These are phyloP conservation scores for Pyrenochaeta sp. DNA, from an alignment of 2,329 filamentous ascomycete genomes.

Conservation along the genomic window DNA sequence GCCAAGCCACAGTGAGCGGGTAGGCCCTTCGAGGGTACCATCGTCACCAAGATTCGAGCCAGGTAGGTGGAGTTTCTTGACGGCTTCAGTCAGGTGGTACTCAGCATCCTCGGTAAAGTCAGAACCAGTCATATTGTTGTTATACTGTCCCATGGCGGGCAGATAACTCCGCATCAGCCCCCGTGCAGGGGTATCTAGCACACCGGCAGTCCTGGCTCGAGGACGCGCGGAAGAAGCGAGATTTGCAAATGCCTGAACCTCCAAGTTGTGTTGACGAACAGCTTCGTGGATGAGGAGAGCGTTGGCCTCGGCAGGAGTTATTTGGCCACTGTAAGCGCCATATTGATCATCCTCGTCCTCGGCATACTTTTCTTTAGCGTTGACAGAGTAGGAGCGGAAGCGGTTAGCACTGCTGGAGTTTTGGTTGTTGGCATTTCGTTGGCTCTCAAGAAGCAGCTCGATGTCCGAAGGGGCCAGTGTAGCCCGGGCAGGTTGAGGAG, in stretches of 20 bases:
- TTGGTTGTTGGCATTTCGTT: conserved; percentile 62
- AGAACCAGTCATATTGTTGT: conserved; percentile 77
- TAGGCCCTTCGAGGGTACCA: conserved; percentile 84
- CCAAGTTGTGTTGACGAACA: conserved; percentile 91
- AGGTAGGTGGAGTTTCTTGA: conserved; percentile 73
- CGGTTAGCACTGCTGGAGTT: conserved; percentile 78
- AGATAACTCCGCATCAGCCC: conserved; percentile 74
- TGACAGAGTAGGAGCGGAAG: conserved; percentile 97
- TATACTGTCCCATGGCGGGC: conserved; percentile 62
- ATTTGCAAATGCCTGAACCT: conserved; percentile 89
- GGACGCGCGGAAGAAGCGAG: conserved; percentile 84
- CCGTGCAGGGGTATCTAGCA: conserved; percentile 79
- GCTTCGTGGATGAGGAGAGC: conserved; percentile 71
- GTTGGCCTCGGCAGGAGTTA: conserved; percentile 68
- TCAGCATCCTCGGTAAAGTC: conserved; percentile 82
- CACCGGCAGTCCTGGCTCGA: conserved; percentile 88
- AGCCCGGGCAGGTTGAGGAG: conserved; percentile 80
- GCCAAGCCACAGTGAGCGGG: conserved; percentile 93
- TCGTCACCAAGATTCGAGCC: conserved; percentile 76
- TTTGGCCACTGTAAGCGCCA: conserved; percentile 65
- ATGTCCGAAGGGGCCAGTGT: conserved; percentile 71
- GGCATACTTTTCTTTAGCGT: conserved; percentile 96
- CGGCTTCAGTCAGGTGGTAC: conserved; percentile 81
- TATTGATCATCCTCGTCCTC: conserved; percentile 85
- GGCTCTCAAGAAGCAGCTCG: conserved; percentile 60